Evolutionary conservation across 164 flowering plant species (phyloP), one percentile per base, ranked within the genome.

Genomic region (Platanus orientalis): DNA sequence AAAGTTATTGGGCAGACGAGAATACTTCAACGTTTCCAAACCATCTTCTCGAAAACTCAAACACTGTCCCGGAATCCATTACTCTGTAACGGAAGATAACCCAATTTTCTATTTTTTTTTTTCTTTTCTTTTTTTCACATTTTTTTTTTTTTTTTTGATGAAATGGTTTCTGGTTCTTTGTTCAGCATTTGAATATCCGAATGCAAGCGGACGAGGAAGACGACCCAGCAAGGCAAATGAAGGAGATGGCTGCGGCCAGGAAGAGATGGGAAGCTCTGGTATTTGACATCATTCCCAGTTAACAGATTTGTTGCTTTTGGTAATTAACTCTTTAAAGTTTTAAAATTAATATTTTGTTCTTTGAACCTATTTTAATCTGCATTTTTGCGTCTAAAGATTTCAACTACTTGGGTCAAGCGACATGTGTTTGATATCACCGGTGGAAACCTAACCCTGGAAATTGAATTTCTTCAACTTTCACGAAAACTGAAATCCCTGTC

Each of bases 241-340:
- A 77, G 69, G 97, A 87, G 64, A 84, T 94, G 97, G 85, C 95
- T 78, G 95, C 95, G 29, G 97, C 97, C 6, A 84, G 79, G 72
- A 90, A 86, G 79, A 84, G 99, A 90, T 94, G 99, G 99, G 98
- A 94, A 29, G 74, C 91, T 76, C 66, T 90, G 88, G 99, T 94
- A 73, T 50, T 39, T 72, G 54, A 27, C 52, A 56, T 44, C 36
- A 27, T 32, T 30, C 54, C 21, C 53, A 63, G 63, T 63, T 61
- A 57, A 51, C 32, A 42, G 32, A 50, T 63, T 58, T 47, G 24
- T 57, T 69, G 34, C 27, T 63, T 53, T 67, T 50, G 56, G 32
- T 53, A 26, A 53, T 53, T 26, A 26, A 53, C 32, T 27, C 4
- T 27, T 53, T 26, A 13, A 21, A 11, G 7, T 53, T 11, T 16